Conservation (phyloP, 169 alveolate genomes). For the Miamiensis avidus region DNA sequence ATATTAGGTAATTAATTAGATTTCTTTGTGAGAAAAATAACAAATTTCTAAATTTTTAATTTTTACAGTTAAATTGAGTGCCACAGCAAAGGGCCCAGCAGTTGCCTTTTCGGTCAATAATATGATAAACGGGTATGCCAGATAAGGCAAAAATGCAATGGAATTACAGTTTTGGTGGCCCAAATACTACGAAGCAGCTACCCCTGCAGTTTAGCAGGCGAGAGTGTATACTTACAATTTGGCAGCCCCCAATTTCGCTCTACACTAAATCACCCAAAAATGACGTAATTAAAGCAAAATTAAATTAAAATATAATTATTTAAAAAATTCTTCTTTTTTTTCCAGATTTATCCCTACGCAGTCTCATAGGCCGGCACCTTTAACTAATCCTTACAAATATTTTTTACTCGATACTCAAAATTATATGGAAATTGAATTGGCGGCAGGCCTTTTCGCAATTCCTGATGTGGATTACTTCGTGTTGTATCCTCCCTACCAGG, state of each 20-base stretch:
- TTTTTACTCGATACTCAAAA: background rate
- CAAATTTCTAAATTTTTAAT: too few relatives aligned
- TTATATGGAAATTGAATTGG: background rate
- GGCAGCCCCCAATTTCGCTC: background rate
- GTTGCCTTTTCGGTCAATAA: background rate
- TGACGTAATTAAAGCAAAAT: too few relatives aligned
- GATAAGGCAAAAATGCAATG: background rate
- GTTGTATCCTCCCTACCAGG: background rate
- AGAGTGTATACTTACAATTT: background rate
- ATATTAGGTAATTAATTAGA: background rate
- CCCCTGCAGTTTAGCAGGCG: background rate
- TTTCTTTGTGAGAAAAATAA: too few relatives aligned
- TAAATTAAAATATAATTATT: too few relatives aligned
- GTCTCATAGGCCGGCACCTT: background rate
- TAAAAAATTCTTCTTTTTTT: too few relatives aligned
- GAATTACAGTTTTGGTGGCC: background rate
- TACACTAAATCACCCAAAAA: background rate
- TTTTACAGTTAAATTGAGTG: too few relatives aligned
- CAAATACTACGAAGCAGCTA: too few relatives aligned
- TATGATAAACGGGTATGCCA: too few relatives aligned
- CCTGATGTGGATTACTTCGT: background rate
- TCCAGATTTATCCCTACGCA: background rate
- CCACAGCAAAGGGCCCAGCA: background rate
- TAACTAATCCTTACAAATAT: background rate
- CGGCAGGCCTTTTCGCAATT: background rate